Percentiles rank a stretch among this genome's conserved stretches.
Evolutionary conservation across 352 stramenopile species (phyloP).

Genomic region (Phytophthora fragariae): DNA sequence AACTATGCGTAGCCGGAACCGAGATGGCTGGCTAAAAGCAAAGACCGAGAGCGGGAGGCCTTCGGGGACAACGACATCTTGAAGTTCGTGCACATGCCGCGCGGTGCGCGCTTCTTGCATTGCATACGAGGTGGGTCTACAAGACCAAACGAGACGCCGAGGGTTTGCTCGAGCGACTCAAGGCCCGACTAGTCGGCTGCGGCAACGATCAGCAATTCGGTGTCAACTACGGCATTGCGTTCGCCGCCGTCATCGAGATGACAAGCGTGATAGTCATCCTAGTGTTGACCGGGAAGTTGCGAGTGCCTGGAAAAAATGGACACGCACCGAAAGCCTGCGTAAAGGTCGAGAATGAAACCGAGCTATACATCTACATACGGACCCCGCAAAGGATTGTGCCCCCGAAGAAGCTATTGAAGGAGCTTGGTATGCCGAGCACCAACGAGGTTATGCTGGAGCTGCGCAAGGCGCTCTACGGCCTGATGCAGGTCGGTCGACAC

Average conservation of each 20-base stretch:
- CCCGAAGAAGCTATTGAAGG: slow-evolving; percentile 1
- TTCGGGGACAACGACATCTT: slow-evolving; percentile 13
- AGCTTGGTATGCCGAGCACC: slow-evolving; percentile 8
- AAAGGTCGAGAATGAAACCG: slow-evolving; percentile 23
- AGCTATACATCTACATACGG: slow-evolving; percentile 29
- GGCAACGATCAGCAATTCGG: slow-evolving; percentile 31
- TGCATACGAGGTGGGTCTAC: slow-evolving; percentile 36
- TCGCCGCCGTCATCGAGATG: slow-evolving; percentile 37
- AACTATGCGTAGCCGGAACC: slow-evolving; percentile 14
- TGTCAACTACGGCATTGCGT: slow-evolving; percentile 26
- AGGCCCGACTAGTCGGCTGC: slow-evolving; percentile 20
- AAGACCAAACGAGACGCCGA: slow-evolving; percentile 28
- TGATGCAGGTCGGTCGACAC: slow-evolving; percentile 33
- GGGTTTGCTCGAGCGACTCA: slow-evolving; percentile 11
- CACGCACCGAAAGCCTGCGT: slow-evolving; percentile 43
- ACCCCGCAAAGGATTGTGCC: slow-evolving; percentile 32
- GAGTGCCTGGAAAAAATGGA: slow-evolving; percentile 24
- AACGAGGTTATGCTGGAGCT: slow-evolving; percentile 21
- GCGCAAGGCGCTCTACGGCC: slow-evolving; percentile 38
- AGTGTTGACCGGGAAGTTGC: slow-evolving; percentile 10
- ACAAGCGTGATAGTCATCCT: slow-evolving; percentile 28
- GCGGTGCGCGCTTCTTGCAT: background rate
- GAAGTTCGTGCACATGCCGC: background rate
- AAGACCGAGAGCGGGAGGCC: slow-evolving; percentile 3
- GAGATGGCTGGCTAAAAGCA: background rate